These are phyloP conservation scores for Piromyces finnis DNA, from an alignment of 192 early-diverging fungal species.

Conservation along the genomic window DNA sequence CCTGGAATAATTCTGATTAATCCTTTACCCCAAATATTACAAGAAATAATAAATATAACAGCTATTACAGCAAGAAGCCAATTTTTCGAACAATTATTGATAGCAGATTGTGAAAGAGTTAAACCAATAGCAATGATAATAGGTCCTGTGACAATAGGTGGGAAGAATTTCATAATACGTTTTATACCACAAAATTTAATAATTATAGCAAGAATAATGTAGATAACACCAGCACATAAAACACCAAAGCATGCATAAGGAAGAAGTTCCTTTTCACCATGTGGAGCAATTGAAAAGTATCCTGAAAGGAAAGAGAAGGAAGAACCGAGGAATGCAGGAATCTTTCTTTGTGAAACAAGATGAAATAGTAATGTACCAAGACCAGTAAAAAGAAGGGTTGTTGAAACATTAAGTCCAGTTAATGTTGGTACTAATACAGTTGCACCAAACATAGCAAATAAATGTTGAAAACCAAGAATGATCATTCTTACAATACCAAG, in stretches of 20 bases:
- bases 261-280: slow-evolving; percentile 15
- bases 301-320: slow-evolving; percentile 33
- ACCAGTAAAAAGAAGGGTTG: slow-evolving; percentile 28
- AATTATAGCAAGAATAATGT: slow-evolving; percentile 12
- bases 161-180: slow-evolving; percentile 27
- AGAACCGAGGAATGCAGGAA: slow-evolving; percentile 36
- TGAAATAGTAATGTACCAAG: slow-evolving; percentile 19
- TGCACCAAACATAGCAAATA: slow-evolving; percentile 39
- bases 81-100: slow-evolving; percentile 2
- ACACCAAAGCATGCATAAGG: slow-evolving; percentile 28
- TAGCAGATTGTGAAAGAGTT: slow-evolving; percentile 19
- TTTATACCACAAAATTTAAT: slow-evolving; percentile 17
- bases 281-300: slow-evolving; percentile 8
- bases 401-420: slow-evolving; percentile 19
- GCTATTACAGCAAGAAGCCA: slow-evolving; percentile 10
- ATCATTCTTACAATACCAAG: neutral
- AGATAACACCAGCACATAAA: slow-evolving; percentile 25
- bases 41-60: slow-evolving; percentile 15
- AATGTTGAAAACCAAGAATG: slow-evolving; percentile 26
- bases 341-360: slow-evolving; percentile 26
- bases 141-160: slow-evolving; percentile 32
- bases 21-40: slow-evolving; percentile 25
- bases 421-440: slow-evolving; percentile 25
- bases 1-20: slow-evolving; percentile 22
- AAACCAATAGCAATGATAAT: slow-evolving; percentile 34